Evolutionary conservation across 2,329 filamentous ascomycete genomes (phyloP).

Genomic region (Aspergillus ruber): DNA sequence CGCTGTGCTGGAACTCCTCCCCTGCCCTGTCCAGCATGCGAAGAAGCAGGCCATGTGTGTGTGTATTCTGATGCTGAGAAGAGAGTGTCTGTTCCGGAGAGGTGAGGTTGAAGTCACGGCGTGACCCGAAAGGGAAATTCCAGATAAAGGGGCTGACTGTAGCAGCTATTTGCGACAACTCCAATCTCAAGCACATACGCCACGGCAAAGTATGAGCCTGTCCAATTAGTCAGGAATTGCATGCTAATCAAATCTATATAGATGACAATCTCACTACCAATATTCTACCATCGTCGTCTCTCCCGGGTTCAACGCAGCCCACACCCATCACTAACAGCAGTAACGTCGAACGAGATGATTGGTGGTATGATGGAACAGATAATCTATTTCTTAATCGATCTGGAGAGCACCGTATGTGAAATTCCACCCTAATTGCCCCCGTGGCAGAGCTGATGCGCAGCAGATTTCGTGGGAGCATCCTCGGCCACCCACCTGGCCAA

Average conservation of each 20-base stretch:
- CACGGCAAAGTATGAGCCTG: constrained; percentile 6
- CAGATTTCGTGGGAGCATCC: constrained; percentile 29
- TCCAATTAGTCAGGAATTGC: too few relatives aligned
- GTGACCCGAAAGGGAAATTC: neutral
- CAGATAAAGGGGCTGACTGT: constrained; percentile 2
- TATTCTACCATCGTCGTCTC: neutral
- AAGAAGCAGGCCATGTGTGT: constrained; percentile 25
- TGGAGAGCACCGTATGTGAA: constrained; percentile 30
- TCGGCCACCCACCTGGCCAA: constrained; percentile 31
- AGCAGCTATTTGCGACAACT: constrained; percentile 28
- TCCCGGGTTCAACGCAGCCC: constrained; percentile 9
- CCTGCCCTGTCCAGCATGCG: constrained; percentile 28
- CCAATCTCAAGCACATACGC: constrained; percentile 21
- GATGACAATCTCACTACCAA: constrained; percentile 5
- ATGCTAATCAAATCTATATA: too few relatives aligned
- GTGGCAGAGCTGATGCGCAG: neutral
- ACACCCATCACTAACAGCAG: constrained; percentile 13
- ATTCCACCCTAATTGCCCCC: too few relatives aligned
- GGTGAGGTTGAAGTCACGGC: constrained; percentile 13
- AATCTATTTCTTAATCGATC: constrained; percentile 30
- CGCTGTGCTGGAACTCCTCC: constrained; percentile 31
- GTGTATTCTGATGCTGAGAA: constrained; percentile 33
- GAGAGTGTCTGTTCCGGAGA: constrained; percentile 30
- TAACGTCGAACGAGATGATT: constrained; percentile 28
- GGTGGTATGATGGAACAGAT: constrained; percentile 34